A percentile compares a stretch with the other conserved stretches of the same genome.
phyloP scores from a whole-genome alignment of 169 alveolate genomes.

The Plasmodium yoelii region DNA sequence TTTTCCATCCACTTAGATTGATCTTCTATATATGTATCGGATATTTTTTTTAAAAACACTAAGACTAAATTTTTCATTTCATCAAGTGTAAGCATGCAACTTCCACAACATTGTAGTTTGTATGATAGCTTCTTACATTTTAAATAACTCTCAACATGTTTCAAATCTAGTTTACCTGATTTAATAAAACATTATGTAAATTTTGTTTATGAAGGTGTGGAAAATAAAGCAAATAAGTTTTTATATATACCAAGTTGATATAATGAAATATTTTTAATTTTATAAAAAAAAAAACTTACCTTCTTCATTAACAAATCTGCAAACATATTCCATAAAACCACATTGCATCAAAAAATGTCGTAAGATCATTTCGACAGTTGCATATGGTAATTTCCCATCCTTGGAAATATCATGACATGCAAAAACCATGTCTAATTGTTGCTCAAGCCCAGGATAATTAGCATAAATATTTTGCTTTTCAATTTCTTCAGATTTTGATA shows the following conservation, averaged over 20 bases:
- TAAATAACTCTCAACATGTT: slow-evolving; percentile 75
- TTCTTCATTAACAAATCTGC: slow-evolving; percentile 78
- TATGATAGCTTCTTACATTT: slow-evolving; percentile 80
- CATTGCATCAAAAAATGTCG: slow-evolving; percentile 87
- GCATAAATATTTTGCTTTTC: slow-evolving; percentile 66
- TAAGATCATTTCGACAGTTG: slow-evolving; percentile 86
- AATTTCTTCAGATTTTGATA: slow-evolving; percentile 57
- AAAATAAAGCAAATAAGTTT: not conserved
- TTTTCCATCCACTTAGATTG: slow-evolving; percentile 60
- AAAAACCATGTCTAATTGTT: slow-evolving; percentile 85
- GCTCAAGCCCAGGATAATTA: slow-evolving; percentile 87
- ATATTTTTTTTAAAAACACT: slow-evolving; percentile 86
- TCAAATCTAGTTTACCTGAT: slow-evolving; percentile 82
- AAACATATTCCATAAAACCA: slow-evolving; percentile 88
- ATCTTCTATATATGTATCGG: slow-evolving; percentile 80
- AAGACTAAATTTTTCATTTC: slow-evolving; percentile 87
- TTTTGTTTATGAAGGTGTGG: not conserved
- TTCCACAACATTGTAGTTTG: slow-evolving; percentile 78
- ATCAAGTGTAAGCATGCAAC: slow-evolving; percentile 80
- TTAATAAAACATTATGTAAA: slow-evolving; percentile 2
- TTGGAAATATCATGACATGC: slow-evolving; percentile 86
- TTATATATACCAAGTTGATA: not conserved
- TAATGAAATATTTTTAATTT: not conserved
- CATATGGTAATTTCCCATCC: slow-evolving; percentile 84
- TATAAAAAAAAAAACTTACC: slow-evolving; percentile 76